Evolutionary conservation across 176 grass and related monocot genomes (phyloP), one percentile per base, ranked within the genome.

Genomic region (Bromus sterilis): DNA sequence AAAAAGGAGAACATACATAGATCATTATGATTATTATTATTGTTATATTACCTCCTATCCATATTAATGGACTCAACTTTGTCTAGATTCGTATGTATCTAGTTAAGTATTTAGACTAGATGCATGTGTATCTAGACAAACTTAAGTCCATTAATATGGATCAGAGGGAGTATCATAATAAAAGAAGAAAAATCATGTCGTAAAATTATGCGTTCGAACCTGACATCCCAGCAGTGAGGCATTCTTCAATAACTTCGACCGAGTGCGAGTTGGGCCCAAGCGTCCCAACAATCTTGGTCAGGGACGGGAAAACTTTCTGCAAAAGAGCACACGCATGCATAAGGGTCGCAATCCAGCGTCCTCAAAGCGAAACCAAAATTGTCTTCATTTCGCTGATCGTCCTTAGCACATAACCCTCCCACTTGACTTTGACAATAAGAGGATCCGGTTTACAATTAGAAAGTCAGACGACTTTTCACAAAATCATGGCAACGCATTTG

Each of bases 241-340:
- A 98, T 95, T 89, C 75, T 86, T 98, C 53, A 75, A 98, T 92
- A 72, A 87, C 87, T 44, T 95, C 77, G 4, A 98, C 90, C 0
- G 96, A 88, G 11, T 78, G 96, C 25, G 96, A 98, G 6, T 90
- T 91, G 76, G 93, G 84, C 56, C 96, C 93, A 6, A 98, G 96
- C 21, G 96, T 98, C 21, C 88, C 93, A 41, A 98, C 96, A 82
- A 98, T 93, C 83, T 95, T 98, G 26, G 96, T 98, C 65, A 98
- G 91, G 2, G 93, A 98, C 24, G 93, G 90, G 44, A 95, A 95
- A 16, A 88, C 88, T 75, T 95, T 98, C 96, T 98, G 86, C 66
- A 76, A 37, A 60, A 74, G 32, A 21, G 6, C 11, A 55, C 9
- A 40, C 0, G 26, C 28, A 79, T 11, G 65, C 16, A 23, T 62